Percentiles rank a stretch among this genome's conserved stretches.
These are phyloP conservation scores for Mollisia scopiformis DNA, from an alignment of 2,329 filamentous ascomycete species.

Conservation along the genomic window DNA sequence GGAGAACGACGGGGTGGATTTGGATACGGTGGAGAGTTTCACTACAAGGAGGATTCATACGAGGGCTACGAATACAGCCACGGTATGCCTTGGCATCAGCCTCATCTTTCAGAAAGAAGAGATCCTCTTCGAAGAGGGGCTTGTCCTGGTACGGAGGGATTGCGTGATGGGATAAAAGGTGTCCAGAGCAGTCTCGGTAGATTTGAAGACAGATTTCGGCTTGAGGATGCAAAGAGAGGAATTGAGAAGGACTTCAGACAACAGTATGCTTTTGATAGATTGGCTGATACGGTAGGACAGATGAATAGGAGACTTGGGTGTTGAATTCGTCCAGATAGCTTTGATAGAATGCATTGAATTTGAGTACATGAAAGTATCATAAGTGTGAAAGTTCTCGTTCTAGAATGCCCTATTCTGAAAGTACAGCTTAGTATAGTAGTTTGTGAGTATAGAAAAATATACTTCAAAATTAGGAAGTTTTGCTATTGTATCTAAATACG, in stretches of 20 bases:
- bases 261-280: background rate
- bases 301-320: background rate
- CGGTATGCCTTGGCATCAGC: background rate
- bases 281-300: background rate
- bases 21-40: background rate
- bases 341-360: background rate
- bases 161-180: background rate
- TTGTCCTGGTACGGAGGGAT: background rate
- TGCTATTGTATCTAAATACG: no score
- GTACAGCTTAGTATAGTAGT: no score
- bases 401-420: no score
- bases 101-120: background rate
- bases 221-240: background rate
- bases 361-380: background rate
- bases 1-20: background rate
- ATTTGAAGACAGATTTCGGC: background rate
- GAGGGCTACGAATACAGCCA: background rate
- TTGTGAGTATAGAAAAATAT: no score
- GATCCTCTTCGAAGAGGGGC: background rate
- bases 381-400: no score
- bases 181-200: background rate
- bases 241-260: background rate
- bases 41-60: background rate
- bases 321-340: background rate
- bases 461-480: no score